A percentile compares a stretch with the other conserved stretches of the same genome.
Evolutionary conservation across 2,329 filamentous ascomycete species (phyloP).

Genomic region (Xylariaceae sp.): DNA sequence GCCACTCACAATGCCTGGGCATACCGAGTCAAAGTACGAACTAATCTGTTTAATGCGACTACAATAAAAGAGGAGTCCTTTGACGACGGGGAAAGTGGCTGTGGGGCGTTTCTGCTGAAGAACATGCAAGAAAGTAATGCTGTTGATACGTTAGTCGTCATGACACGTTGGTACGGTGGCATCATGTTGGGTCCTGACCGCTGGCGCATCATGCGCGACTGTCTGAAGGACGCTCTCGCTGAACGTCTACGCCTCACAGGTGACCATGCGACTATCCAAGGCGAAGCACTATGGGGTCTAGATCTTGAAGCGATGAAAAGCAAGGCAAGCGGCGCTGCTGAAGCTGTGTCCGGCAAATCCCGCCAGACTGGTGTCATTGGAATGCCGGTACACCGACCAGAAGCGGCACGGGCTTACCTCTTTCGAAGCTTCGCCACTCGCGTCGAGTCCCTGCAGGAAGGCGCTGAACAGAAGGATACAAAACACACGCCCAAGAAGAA

Average conservation of each 20-base stretch:
- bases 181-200: constrained; percentile 60
- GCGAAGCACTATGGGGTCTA: constrained; percentile 60
- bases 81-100: constrained; percentile 62
- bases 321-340: constrained; percentile 31
- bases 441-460: constrained; percentile 14
- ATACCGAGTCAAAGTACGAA: constrained; percentile 38
- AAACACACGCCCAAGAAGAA: constrained; percentile 46
- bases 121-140: constrained; percentile 51
- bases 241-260: constrained; percentile 46
- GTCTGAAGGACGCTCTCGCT: constrained; percentile 53
- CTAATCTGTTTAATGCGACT: constrained; percentile 33
- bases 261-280: constrained; percentile 39
- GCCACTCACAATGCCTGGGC: constrained; percentile 61
- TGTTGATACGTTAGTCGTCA: constrained; percentile 54
- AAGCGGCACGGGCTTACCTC: constrained; percentile 62
- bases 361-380: constrained; percentile 41
- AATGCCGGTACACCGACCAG: constrained; percentile 72
- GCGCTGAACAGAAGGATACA: constrained; percentile 5
- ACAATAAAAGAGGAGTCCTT: constrained; percentile 49
- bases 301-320: constrained; percentile 52
- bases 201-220: constrained; percentile 61
- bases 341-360: constrained; percentile 24
- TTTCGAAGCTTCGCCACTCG: constrained; percentile 57
- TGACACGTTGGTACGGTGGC: constrained; percentile 63
- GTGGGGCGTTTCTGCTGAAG: constrained; percentile 55